Percentiles rank a stretch among this genome's conserved stretches.
These are phyloP conservation scores for Pulveroboletus sp. DNA, from an alignment of 768 basidiomycete genomes.

Conservation along the genomic window DNA sequence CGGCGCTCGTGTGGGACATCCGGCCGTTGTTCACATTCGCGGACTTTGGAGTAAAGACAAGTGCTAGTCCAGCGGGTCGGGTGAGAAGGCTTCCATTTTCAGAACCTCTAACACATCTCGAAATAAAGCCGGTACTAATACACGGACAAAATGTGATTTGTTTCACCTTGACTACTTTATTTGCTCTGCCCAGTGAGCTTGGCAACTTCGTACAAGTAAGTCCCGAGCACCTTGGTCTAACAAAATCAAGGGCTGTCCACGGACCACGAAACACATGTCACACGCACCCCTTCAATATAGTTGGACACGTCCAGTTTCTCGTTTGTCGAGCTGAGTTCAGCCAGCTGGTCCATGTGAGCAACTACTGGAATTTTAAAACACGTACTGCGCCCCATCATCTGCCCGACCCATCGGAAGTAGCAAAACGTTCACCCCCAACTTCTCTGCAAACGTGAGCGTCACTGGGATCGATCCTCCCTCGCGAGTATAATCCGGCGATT, in stretches of 20 bases:
- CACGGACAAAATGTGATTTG: neutral
- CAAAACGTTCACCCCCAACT: slow-evolving; percentile 79
- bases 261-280: neutral
- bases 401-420: slow-evolving; percentile 91
- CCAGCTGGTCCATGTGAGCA: neutral
- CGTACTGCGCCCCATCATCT: slow-evolving; percentile 91
- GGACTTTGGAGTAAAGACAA: slow-evolving; percentile 15
- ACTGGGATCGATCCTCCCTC: slow-evolving; percentile 96
- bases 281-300: slow-evolving; percentile 75
- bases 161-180: neutral
- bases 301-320: slow-evolving; percentile 92
- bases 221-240: slow-evolving; percentile 32
- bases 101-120: neutral
- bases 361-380: slow-evolving; percentile 11
- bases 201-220: slow-evolving; percentile 31
- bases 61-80: no score
- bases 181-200: slow-evolving; percentile 16
- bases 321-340: slow-evolving; percentile 66
- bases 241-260: slow-evolving; percentile 1
- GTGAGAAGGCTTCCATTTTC: neutral
- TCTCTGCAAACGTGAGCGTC: slow-evolving; percentile 89
- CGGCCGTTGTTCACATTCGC: slow-evolving; percentile 9
- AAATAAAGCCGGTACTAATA: neutral
- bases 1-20: neutral
- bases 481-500: slow-evolving; percentile 76